Evolutionary conservation across 148 eudicot genomes (phyloP), one percentile per base, ranked within the genome.

Genomic region (Simmondsia chinensis): DNA sequence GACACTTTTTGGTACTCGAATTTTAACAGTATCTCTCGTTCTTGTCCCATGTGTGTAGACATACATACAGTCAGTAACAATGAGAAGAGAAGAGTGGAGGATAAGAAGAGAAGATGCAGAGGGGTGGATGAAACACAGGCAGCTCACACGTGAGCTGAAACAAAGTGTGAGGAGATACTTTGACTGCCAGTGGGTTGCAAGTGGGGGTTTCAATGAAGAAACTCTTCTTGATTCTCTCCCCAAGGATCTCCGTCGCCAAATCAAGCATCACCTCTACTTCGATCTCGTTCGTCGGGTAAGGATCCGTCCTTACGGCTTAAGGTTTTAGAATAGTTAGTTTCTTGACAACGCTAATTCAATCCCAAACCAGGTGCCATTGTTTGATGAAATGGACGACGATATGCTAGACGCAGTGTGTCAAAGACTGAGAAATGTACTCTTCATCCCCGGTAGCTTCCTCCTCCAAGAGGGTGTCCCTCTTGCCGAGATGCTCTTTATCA

Each of bases 371-470:
- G 68, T 63, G 2, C 68, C 56, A 1, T 23, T 63, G 2, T 63
- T 63, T 24, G 31, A 48, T 7, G 38, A 54, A 29, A 63, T 63
- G 61, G 68, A 63, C 2, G 61, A 55, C 4, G 43, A 48, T 2
- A 48, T 63, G 28, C 45, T 45, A 11, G 70, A 58, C 9, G 59
- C 59, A 9, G 52, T 57, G 38, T 57, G 70, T 25, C 54, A 51
- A 50, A 39, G 54, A 17, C 49, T 65, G 3, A 51, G 20, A 20
- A 46, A 54, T 1, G 46, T 25, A 0, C 43, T 57, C 13, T 35
- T 36, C 70, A 64, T 49, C 20, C 28, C 29, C 0, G 54, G 39
- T 14, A 50, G 52, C 14, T 57, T 5, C 28, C 46, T 64, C 0
- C 33, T 57, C n/a, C 47, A 43, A 0, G 70, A 64, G 20, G 63